Evolutionary conservation across 1,284 basidiomycete genomes (phyloP).

Genomic region (Moesziomyces antarcticus): DNA sequence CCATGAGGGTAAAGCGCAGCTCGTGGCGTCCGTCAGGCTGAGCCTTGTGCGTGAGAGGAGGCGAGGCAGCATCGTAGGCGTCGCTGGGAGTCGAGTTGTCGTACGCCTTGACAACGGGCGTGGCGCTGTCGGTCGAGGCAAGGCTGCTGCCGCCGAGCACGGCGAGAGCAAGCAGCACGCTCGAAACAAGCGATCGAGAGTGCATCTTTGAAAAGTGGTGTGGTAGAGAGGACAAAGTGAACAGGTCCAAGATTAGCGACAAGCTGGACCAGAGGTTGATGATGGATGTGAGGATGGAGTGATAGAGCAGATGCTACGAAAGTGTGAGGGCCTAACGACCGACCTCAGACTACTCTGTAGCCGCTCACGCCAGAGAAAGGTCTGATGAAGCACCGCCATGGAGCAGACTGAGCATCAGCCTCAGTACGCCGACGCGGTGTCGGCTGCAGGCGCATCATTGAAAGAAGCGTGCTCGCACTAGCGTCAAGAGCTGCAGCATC

Average conservation of each 20-base stretch:
- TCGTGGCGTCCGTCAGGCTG: constrained; percentile 37
- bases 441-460: too few species aligned
- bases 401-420: too few species aligned
- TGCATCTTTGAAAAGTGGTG: constrained; percentile 7
- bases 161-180: constrained; percentile 12
- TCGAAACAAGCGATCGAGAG: constrained; percentile 9
- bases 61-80: constrained; percentile 16
- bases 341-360: too few species aligned
- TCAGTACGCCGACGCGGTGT: too few species aligned
- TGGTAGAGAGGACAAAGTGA: neutral
- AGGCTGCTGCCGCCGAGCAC: neutral
- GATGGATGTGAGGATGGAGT: neutral
- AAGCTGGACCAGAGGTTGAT: neutral
- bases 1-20: constrained; percentile 28
- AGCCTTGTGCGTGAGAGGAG: constrained; percentile 8
- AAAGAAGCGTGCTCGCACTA: too few species aligned
- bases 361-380: too few species aligned
- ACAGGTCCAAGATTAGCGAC: neutral
- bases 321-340: too few species aligned
- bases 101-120: neutral
- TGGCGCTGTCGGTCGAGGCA: constrained; percentile 4
- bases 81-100: neutral
- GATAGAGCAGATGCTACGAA: too few species aligned
- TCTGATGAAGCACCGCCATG: too few species aligned
- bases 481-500: too few species aligned